Evolutionary conservation across 2,329 filamentous ascomycete genomes (phyloP), one percentile per base, ranked within the genome.

Genomic region (Chaetomium strumarium): DNA sequence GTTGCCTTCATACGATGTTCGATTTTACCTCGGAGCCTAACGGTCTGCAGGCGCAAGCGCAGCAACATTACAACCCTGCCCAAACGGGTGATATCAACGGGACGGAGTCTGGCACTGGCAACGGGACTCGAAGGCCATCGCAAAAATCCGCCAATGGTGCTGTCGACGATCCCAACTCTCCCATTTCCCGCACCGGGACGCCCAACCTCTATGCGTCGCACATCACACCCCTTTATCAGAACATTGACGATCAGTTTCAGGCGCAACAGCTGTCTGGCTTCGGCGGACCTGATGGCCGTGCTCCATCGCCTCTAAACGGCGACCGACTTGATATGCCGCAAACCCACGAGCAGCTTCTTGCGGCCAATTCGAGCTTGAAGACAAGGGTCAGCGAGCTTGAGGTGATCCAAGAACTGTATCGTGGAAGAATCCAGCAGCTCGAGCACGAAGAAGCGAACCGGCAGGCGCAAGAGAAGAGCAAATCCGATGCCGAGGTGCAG

Each of bases 321-420:
- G 79, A 85, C 24, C 84, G 85, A 44, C 74, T 84, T 51, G 88
- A 91, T 53, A 75, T 81, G 5, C 82, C 87, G 1, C 86, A 90
- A 65, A 86, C 85, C 3, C 90, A 89, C 67, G 88, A 96, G 65
- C 84, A 88, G 55, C 79, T 95, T 20, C 75, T 90, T 48, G 85
- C 86, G 1, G 81, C 85, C 56, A 96, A 95, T 68, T 88, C 88
- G 5, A 86, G 84, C 46, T 77, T 97, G n/a, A 95, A 95, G 72
- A 99, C 93, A 0, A 85, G 93, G 39, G 92, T 99, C 33, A 93
- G 86, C 62, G 93, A 99, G 69, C 79, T 99, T 20, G 93, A 99
- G 67, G 81, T 99, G 48, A 96, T 99, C 74, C 96, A 91, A 63
- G 86, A 88, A 65, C 75, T 91, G 41, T 90, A 90, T 68, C 78